Conservation (phyloP, 2,329 filamentous ascomycete genomes). For the Trichothecium roseum region DNA sequence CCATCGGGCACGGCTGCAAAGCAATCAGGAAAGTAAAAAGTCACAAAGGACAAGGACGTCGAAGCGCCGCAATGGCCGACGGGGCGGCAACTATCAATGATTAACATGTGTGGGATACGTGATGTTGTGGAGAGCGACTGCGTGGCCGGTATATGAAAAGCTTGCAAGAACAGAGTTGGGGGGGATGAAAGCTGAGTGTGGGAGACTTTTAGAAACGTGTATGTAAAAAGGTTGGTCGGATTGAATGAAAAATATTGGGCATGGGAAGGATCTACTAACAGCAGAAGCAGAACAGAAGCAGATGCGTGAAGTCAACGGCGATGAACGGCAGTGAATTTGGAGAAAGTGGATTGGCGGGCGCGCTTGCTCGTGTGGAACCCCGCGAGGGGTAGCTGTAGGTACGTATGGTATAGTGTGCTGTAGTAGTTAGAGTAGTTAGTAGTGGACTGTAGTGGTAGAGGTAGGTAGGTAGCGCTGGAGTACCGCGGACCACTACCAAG, state of each 20-base stretch:
- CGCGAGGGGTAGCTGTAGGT: slow-evolving; percentile 12
- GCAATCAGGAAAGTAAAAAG: slow-evolving; percentile 23
- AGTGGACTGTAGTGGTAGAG: too few species aligned
- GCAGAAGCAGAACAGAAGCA: not conserved
- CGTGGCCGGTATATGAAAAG: slow-evolving; percentile 4
- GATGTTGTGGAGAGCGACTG: not conserved
- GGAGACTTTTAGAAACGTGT: not conserved
- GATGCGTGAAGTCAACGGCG: not conserved
- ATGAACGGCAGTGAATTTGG: slow-evolving; percentile 1
- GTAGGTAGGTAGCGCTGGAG: too few species aligned
- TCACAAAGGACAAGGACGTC: slow-evolving; percentile 28
- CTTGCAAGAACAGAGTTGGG: not conserved
- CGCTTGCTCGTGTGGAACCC: slow-evolving; percentile 26
- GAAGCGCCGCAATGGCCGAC: slow-evolving; percentile 43
- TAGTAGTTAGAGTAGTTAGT: too few species aligned
- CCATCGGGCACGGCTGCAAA: slow-evolving; percentile 38
- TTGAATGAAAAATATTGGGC: not conserved
- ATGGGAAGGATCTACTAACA: not conserved
- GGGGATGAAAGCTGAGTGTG: not conserved
- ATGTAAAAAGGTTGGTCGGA: not conserved
- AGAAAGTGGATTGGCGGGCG: slow-evolving; percentile 3
- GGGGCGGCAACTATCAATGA: slow-evolving; percentile 39
- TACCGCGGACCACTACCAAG: too few species aligned
- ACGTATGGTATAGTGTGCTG: too few species aligned
- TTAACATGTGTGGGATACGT: slow-evolving; percentile 40